Evolutionary conservation across 805 yeast species (phyloP), one percentile per base, ranked within the genome.

Genomic region (Nakazawaea ishiwadae): DNA sequence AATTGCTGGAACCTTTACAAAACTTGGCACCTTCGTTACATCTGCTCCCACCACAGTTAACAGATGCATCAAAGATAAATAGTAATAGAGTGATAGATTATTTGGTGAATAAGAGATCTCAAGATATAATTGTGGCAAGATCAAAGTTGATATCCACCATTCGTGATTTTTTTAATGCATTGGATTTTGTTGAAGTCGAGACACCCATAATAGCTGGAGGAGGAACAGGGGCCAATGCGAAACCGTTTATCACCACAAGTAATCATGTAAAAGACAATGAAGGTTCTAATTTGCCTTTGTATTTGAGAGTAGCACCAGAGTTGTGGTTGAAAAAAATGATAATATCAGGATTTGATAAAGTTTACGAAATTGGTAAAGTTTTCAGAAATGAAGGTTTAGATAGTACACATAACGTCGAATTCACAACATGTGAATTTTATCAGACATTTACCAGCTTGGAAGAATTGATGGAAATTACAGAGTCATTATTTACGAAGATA

Each of bases 331-430:
- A 93, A 55, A 74, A 84, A 48, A 62, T 93, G 38, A 75, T 89
- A 2, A 79, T 91, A 26, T 73, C 86, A 6, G 99, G 99, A 1
- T 78, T 90, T 53, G 95, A 90, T 50, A 78, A 75, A 49, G 81
- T 93, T 2, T 93, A 77, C 59, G 98, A 93, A 54, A 76, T 93
- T 40, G 97, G 97, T 0, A 72, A 75, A 40, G 80, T 72, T 35
- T 93, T 90, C 60, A 70, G 99, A 52, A 93, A 93, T 54, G 99
- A 93, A 62, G 96, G 97, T 5, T 71, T 91, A 21, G 99, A 91
- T 57, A 69, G 84, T 1, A 85, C 96, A 0, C 99, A 91, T 58
- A 93, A 91, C 60, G 96, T 96, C 0, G 99, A 91, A 55, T 91
- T 90, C 57, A 82, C 96, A 1, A 77, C 88, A 2, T 80, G 96